A percentile compares a stretch with the other conserved stretches of the same genome.
Conservation (phyloP, 2,329 filamentous ascomycete species). For the Pyricularia grisea region DNA sequence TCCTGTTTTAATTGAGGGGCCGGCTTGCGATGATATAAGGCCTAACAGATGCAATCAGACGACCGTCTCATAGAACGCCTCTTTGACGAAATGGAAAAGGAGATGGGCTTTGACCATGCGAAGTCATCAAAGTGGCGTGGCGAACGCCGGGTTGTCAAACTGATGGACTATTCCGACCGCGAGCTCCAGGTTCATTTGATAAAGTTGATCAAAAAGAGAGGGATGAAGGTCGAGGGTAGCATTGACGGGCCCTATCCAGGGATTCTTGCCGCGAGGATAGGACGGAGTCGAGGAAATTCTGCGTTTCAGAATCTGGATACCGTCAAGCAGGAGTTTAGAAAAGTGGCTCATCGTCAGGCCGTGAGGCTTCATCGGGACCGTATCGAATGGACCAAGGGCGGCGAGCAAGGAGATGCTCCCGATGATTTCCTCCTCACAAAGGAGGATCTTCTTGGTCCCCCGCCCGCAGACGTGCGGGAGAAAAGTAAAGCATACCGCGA, state of each 20-base stretch:
- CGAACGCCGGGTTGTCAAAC: background rate
- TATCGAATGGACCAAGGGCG: slow-evolving; percentile 10
- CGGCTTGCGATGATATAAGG: background rate
- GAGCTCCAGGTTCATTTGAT: background rate
- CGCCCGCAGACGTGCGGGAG: slow-evolving; percentile 33
- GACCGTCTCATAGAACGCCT: background rate
- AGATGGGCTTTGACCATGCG: background rate
- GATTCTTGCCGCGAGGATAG: slow-evolving; percentile 52
- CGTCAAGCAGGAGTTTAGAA: slow-evolving; percentile 50
- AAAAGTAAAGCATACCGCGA: slow-evolving; percentile 37
- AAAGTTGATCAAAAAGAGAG: background rate
- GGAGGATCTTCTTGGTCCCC: slow-evolving; percentile 63
- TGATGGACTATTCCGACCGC: background rate
- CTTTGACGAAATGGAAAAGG: background rate
- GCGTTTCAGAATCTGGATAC: slow-evolving; percentile 68
- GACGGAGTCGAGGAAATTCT: slow-evolving; percentile 48
- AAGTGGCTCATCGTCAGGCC: slow-evolving; percentile 49
- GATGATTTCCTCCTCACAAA: slow-evolving; percentile 53
- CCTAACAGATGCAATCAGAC: background rate
- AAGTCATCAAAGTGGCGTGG: background rate
- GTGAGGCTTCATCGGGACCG: slow-evolving; percentile 41
- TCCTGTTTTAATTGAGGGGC: background rate
- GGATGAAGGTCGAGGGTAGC: slow-evolving; percentile 53
- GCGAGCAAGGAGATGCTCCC: slow-evolving; percentile 15
- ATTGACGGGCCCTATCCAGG: slow-evolving; percentile 51